These are phyloP conservation scores for Leptoxyphium fumago DNA, from an alignment of 2,329 filamentous ascomycete genomes.

Conservation along the genomic window DNA sequence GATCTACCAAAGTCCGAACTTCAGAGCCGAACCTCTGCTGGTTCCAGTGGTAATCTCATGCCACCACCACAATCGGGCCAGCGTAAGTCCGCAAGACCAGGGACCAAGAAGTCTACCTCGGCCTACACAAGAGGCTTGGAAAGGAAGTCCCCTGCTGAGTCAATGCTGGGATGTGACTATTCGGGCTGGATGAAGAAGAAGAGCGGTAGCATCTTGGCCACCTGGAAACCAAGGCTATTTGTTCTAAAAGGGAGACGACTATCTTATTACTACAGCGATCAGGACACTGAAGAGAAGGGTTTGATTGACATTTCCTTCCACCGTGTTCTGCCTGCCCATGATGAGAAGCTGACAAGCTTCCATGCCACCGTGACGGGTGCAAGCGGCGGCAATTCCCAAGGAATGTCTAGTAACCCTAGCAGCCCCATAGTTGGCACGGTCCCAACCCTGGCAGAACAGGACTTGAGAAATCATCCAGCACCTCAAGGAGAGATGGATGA, in stretches of 20 bases:
- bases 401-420: constrained; percentile 29
- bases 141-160: constrained; percentile 67
- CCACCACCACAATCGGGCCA: constrained; percentile 14
- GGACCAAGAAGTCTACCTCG: constrained; percentile 81
- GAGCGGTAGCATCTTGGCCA: constrained; percentile 87
- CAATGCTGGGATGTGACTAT: constrained; percentile 77
- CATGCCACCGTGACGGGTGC: constrained; percentile 86
- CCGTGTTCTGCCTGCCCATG: constrained; percentile 85
- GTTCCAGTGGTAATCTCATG: constrained; percentile 23
- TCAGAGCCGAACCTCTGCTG: constrained; percentile 28
- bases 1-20: constrained; percentile 20
- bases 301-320: constrained; percentile 97
- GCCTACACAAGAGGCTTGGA: constrained; percentile 79
- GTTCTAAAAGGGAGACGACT: constrained; percentile 80
- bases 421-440: constrained; percentile 30
- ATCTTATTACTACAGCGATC: constrained; percentile 91
- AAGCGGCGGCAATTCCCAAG: constrained; percentile 36
- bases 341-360: constrained; percentile 75
- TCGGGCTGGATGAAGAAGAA: constrained; percentile 99
- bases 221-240: constrained; percentile 95
- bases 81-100: constrained; percentile 12
- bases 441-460: constrained; percentile 23
- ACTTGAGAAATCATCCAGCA: constrained; percentile 22
- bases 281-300: constrained; percentile 83
- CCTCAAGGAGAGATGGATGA: constrained; percentile 33